Percentiles rank a stretch among this genome's conserved stretches.
phyloP scores from a whole-genome alignment of 2,329 filamentous ascomycete species.

The Aspergillus glaucus region DNA sequence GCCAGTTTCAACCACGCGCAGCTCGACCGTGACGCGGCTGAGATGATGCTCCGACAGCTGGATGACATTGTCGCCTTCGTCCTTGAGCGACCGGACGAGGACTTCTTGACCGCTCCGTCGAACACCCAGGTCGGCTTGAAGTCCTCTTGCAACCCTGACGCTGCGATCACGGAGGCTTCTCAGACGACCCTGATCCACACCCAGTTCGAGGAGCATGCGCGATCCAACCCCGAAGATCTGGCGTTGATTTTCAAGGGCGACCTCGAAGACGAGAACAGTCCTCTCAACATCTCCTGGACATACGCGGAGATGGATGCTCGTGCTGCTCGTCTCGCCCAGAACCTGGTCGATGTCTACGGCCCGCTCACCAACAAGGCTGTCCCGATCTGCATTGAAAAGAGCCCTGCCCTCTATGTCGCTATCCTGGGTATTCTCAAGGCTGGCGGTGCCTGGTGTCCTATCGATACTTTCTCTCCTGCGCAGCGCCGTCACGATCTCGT shows the following conservation, averaged over 20 bases:
- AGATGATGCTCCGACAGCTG: constrained; percentile 22
- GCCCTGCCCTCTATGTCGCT: constrained; percentile 33
- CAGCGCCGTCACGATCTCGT: constrained; percentile 36
- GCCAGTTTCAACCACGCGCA: constrained; percentile 21
- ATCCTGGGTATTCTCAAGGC: constrained; percentile 39
- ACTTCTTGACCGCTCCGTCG: constrained; percentile 12
- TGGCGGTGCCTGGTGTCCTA: constrained; percentile 37
- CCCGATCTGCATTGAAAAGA: constrained; percentile 36
- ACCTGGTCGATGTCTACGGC: constrained; percentile 22
- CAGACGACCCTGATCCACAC: constrained; percentile 17
- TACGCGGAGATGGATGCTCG: constrained; percentile 32
- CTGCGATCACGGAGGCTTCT: constrained; percentile 7
- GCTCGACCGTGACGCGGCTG: constrained; percentile 16
- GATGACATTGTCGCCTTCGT: constrained; percentile 20
- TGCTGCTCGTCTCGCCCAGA: constrained; percentile 26
- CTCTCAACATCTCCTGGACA: constrained; percentile 20
- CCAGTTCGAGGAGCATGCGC: constrained; percentile 24
- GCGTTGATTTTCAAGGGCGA: constrained; percentile 26
- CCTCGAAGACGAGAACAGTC: constrained; percentile 14
- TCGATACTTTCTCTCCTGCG: constrained; percentile 34
- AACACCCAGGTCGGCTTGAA: constrained; percentile 10
- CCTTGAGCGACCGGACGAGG: constrained; percentile 15
- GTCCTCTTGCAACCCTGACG: constrained; percentile 15
- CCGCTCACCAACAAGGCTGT: constrained; percentile 19
- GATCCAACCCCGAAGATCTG: constrained; percentile 14